Percentiles rank a stretch among this genome's conserved stretches.
Conservation (phyloP, 2,329 filamentous ascomycete genomes). For the Cladosporium velox region DNA sequence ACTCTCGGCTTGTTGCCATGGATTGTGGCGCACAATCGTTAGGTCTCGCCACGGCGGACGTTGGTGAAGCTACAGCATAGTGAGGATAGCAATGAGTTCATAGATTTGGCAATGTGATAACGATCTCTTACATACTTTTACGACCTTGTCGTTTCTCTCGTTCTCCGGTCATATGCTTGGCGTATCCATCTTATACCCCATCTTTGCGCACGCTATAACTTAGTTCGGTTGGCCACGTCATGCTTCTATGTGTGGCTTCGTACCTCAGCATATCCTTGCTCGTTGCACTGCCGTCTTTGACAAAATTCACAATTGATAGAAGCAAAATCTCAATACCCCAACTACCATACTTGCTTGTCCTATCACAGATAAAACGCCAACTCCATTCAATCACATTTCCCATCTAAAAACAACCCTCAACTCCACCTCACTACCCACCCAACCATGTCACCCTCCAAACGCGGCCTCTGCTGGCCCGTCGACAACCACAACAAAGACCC, state of each 20-base stretch:
- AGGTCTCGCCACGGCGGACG: background rate
- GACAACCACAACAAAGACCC: constrained; percentile 34
- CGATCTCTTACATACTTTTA: background rate
- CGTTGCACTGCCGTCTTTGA: background rate
- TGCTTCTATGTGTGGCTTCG: background rate
- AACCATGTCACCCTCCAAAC: constrained; percentile 27
- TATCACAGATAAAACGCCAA: background rate
- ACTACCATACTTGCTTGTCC: background rate
- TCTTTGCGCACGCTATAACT: constrained; percentile 8
- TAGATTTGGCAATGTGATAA: constrained; percentile 17
- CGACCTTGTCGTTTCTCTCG: background rate
- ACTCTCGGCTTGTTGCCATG: constrained; percentile 6
- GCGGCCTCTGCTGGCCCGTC: constrained; percentile 38
- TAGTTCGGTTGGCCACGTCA: constrained; percentile 13
- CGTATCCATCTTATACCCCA: constrained; percentile 11
- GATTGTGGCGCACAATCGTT: background rate
- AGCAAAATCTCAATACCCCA: background rate
- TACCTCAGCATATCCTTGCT: background rate
- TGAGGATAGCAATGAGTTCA: background rate
- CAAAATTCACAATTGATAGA: background rate
- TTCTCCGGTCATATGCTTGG: background rate
- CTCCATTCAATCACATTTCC: background rate
- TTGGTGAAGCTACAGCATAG: background rate
- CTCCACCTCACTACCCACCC: background rate
- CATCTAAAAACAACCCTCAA: background rate